Conservation (phyloP, 352 stramenopile species). For the Phytophthora macrochlamydospora region DNA sequence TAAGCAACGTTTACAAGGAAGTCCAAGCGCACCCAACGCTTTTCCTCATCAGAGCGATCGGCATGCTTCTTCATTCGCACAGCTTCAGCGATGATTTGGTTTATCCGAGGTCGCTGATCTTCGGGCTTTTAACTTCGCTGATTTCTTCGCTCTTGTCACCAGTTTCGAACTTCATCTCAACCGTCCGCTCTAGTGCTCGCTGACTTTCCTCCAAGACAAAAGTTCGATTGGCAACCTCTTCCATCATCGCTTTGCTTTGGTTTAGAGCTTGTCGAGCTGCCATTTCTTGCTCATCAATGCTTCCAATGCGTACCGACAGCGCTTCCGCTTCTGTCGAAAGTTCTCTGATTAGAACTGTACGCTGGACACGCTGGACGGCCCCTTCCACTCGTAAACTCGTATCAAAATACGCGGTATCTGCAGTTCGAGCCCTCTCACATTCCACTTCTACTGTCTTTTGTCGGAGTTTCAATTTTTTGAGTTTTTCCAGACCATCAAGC, state of each 20-base stretch:
- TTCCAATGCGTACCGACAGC: slow-evolving; percentile 27
- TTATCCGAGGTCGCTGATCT: neutral
- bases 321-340: slow-evolving; percentile 32
- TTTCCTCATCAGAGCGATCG: slow-evolving; percentile 59
- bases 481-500: slow-evolving; percentile 25
- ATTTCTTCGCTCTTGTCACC: slow-evolving; percentile 4
- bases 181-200: slow-evolving; percentile 28
- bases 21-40: slow-evolving; percentile 70
- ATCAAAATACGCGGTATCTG: slow-evolving; percentile 64
- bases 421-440: slow-evolving; percentile 30
- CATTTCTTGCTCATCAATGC: slow-evolving; percentile 33
- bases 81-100: slow-evolving; percentile 32
- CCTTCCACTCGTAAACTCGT: slow-evolving; percentile 59
- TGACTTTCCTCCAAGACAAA: slow-evolving; percentile 47
- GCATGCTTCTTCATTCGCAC: slow-evolving; percentile 58
- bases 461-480: slow-evolving; percentile 38
- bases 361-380: slow-evolving; percentile 55
- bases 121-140: slow-evolving; percentile 3
- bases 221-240: slow-evolving; percentile 43
- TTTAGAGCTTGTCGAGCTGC: slow-evolving; percentile 16
- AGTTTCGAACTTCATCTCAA: slow-evolving; percentile 11
- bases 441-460: slow-evolving; percentile 44
- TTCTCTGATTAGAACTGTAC: slow-evolving; percentile 49
- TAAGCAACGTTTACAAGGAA: slow-evolving; percentile 62
- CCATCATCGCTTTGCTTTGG: slow-evolving; percentile 30